Base-by-base conservation (phyloP, 2,329 filamentous ascomycete genomes). In the Alternaria triticimaculans region DNA sequence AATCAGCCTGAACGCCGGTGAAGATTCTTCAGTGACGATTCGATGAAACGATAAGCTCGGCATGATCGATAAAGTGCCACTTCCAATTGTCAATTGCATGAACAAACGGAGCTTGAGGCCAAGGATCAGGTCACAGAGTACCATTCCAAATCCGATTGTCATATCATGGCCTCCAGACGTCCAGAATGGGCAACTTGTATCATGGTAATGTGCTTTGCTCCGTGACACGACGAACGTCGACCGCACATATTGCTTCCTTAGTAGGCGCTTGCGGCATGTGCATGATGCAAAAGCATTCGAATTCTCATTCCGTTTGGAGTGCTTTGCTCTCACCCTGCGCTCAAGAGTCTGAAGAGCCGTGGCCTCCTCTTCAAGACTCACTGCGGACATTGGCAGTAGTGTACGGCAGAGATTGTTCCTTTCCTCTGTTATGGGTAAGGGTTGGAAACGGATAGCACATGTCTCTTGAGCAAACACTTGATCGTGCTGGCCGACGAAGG, bases 331-430 rank as follows among this genome's bases (percentile, higher is more conserved):
- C 14, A n/a, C 3, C 25, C 8, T 46, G 14, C 21, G 44, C 44
- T 48, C 23, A 23, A 48, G 14, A 10, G 10, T 15, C 26, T 3
- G 45, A n/a, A 48, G 5, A n/a, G 0, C 18, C 5, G 14, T 26
- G 12, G n/a, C 9, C 25, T 49, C 46, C 5, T 28, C 4, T 28
- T 28, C 46, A 2, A 49, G 23, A 18, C 15, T n/a, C 2, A 49
- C 14, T 28, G 46, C 46, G 28, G 46, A 49, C 3, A 49, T n/a
- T 28, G 23, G 46, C 23, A 49, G 6, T n/a, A 28, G 9, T n/a
- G 15, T 6, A 2, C 7, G 2, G 5, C 15, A 1, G 11, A 12
- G 0, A 28, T 7, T 3, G 3, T 49, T n/a, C n/a, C n/a, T n/a
- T n/a, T n/a, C n/a, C n/a, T n/a, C n/a, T n/a, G n/a, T n/a, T n/a